phyloP scores from a whole-genome alignment of 108 stramenopile genomes.

The Chaetoceros tenuissimus region DNA sequence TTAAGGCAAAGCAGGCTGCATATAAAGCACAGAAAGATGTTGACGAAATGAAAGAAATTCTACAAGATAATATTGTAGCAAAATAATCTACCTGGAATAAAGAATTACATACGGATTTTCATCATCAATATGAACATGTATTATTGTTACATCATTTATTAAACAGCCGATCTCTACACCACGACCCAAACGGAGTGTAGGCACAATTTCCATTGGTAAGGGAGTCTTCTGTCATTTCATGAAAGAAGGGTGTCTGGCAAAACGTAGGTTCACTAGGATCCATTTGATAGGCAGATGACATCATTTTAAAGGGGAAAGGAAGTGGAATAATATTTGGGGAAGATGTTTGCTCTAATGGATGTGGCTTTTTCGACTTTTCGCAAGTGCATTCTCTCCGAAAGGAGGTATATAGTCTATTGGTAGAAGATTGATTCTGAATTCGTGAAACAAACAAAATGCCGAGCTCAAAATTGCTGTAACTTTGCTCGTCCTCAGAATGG shows the following conservation, averaged over 20 bases:
- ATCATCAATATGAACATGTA: too few species aligned
- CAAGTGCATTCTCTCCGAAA: slow-evolving; percentile 24
- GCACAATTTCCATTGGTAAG: slow-evolving; percentile 32
- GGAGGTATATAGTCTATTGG: slow-evolving; percentile 56
- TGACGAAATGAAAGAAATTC: neutral
- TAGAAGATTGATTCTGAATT: slow-evolving; percentile 22
- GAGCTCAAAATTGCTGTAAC: slow-evolving; percentile 75
- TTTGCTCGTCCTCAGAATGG: slow-evolving; percentile 21
- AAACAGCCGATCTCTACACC: neutral
- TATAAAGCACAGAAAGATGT: neutral
- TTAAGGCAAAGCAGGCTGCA: neutral
- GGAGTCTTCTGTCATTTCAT: slow-evolving; percentile 45
- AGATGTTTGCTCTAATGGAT: slow-evolving; percentile 13
- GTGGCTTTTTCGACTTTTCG: neutral
- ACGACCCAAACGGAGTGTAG: slow-evolving; percentile 32
- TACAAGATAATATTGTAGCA: too few species aligned
- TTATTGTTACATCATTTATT: too few species aligned
- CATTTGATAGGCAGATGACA: slow-evolving; percentile 42
- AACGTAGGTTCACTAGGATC: slow-evolving; percentile 44
- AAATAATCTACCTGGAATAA: too few species aligned
- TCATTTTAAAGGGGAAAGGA: slow-evolving; percentile 56
- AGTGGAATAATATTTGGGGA: slow-evolving; percentile 55
- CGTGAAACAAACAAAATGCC: slow-evolving; percentile 67
- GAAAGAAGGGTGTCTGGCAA: slow-evolving; percentile 60
- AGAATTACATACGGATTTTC: too few species aligned